Conservation (phyloP, 2,329 filamentous ascomycete genomes). For the Neophaeococcomyces aloes region DNA sequence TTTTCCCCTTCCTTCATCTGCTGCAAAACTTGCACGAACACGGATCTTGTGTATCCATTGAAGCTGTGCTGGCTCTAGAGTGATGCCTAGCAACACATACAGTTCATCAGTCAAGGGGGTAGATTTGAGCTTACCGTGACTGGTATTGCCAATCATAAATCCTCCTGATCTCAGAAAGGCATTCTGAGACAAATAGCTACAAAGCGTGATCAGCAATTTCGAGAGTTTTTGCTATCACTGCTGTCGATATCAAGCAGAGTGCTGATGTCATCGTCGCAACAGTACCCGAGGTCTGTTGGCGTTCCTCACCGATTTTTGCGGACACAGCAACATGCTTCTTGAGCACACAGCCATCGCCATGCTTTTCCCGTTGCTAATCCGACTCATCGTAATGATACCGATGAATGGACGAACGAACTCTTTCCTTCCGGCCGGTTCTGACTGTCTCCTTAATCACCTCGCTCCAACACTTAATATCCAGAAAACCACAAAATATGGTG, state of each 20-base stretch:
- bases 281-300: conserved; percentile 5
- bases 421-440: conserved; percentile 7
- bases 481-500: not conserved
- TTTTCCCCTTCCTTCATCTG: conserved; percentile 1
- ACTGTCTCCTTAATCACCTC: conserved; percentile 8
- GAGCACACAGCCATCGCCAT: conserved; percentile 2
- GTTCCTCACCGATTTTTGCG: not conserved
- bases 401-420: not conserved
- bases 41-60: conserved; percentile 4
- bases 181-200: conserved; percentile 5
- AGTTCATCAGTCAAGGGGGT: conserved; percentile 8
- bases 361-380: conserved; percentile 1
- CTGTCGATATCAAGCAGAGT: conserved; percentile 4
- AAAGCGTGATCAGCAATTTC: not conserved
- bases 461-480: not conserved
- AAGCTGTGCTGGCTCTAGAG: conserved; percentile 6
- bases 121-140: conserved; percentile 8
- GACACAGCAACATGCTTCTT: conserved; percentile 4
- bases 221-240: not conserved
- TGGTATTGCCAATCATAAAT: conserved; percentile 5
- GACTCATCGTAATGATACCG: not conserved
- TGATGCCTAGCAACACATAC: not conserved
- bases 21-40: not conserved
- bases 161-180: conserved; percentile 8
- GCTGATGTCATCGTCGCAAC: conserved; percentile 6